Base-by-base conservation (phyloP, 495 filamentous ascomycete genomes). In the Neurospora cerealis region DNA sequence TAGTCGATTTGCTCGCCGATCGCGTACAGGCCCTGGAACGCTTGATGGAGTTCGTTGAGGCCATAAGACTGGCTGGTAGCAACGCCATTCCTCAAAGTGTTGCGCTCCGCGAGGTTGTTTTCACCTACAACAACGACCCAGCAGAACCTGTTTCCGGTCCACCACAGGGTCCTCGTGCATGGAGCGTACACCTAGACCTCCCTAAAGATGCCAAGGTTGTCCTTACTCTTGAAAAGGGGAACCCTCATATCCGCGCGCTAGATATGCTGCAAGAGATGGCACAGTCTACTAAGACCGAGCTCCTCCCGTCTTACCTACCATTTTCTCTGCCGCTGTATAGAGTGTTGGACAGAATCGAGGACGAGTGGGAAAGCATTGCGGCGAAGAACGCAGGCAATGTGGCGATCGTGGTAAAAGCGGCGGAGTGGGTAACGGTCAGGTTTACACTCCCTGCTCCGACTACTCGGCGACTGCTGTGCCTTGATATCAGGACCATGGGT, bases 221-320 rank as follows among this genome's bases (percentile, higher is more conserved):
- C n/a, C 74, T 93, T 13, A 73, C 77, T 15, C 83, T 98, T 32
- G 87, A 91, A 28, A 77, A 78, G 28, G 84, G 84, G 17, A 97
- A 93, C 75, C 95, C 95, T 0, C 94, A 97, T 79, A 84, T 91
- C 62, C 88, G 92, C 19, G 89, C 94, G 24, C 83, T 88, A 42
- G 89, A 92, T 71, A 82, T 87, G 38, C 83, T 98, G 15, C 87
- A 86, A 8, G 83, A 83, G 21, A 83, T 88, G 44, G 81, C 96
- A 70, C 94, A 94, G 79, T 82, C 80, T 15, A 72, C 76, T 1
- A 75, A 76, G 8, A 81, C 83, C 48, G 72, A 74, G 19, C 74
- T 73, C 10, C 72, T 87, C 1, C 84, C 85, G 15, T 74, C 74
- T 28, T 85, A 78, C 74, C 74, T 87, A 2, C 83, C 83, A 5